phyloP scores from a whole-genome alignment of 2,329 filamentous ascomycete species.

The Parastagonospora nodorum region DNA sequence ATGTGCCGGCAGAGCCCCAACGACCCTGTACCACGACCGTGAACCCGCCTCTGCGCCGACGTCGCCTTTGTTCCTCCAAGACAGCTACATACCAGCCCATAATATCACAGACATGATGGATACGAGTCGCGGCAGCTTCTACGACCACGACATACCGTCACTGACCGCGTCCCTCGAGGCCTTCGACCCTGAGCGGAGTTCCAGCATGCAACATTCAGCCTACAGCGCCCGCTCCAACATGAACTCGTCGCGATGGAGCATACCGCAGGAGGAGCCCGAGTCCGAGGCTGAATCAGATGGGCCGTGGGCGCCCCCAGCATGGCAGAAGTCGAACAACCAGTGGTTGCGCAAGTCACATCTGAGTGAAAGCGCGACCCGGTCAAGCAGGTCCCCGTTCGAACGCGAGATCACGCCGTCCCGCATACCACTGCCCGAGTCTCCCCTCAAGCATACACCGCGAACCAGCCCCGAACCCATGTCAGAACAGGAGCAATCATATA shows the following conservation, averaged over 20 bases:
- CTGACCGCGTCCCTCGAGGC: conserved; percentile 46
- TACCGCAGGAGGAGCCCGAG: conserved; percentile 45
- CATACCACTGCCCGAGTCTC: conserved; percentile 65
- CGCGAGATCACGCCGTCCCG: conserved; percentile 59
- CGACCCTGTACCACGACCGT: conserved; percentile 29
- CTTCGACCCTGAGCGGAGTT: conserved; percentile 46
- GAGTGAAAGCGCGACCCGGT: conserved; percentile 42
- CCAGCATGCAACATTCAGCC: conserved; percentile 28
- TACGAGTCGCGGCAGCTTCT: conserved; percentile 40
- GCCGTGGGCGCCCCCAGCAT: conserved; percentile 70
- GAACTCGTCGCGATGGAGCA: conserved; percentile 55
- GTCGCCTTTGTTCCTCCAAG: conserved; percentile 10
- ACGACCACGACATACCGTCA: conserved; percentile 46
- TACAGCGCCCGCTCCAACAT: conserved; percentile 65
- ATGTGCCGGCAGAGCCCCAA: conserved; percentile 36
- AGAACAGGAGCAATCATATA: conserved; percentile 36
- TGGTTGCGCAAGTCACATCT: conserved; percentile 58
- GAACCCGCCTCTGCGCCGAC: conserved; percentile 25
- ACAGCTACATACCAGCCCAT: conserved; percentile 8
- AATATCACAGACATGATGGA: conserved; percentile 28
- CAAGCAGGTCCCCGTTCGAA: conserved; percentile 62
- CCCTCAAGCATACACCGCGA: conserved; percentile 60
- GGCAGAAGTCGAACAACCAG: conserved; percentile 62
- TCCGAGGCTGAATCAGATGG: conserved; percentile 52
- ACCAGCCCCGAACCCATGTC: conserved; percentile 55